A percentile compares a stretch with the other conserved stretches of the same genome.
phyloP scores from a whole-genome alignment of 208 protist genomes.

The Naegleria gruberi region DNA sequence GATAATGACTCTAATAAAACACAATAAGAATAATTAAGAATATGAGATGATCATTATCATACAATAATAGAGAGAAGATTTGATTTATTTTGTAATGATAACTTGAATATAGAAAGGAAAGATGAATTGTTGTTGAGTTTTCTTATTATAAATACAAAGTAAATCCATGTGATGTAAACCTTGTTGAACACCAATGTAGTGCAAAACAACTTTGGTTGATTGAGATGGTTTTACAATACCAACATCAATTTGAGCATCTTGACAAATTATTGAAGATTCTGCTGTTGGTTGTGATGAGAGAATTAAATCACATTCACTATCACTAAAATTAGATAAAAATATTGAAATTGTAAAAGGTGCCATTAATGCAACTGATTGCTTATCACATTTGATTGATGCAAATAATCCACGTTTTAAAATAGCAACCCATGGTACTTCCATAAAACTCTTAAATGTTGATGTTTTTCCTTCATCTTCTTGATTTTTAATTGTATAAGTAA shows the following conservation, averaged over 20 bases:
- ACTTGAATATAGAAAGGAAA: background rate
- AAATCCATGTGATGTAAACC: background rate
- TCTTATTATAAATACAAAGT: slow-evolving; percentile 11
- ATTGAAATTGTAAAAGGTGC: background rate
- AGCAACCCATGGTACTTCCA: background rate
- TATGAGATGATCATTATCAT: too few species aligned
- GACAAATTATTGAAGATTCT: background rate
- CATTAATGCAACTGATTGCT: background rate
- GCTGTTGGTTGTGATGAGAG: background rate
- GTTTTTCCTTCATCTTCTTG: background rate
- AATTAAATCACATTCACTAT: background rate
- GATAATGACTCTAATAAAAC: too few species aligned
- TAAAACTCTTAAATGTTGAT: background rate
- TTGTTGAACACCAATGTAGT: background rate
- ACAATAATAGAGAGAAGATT: too few species aligned
- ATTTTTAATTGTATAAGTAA: background rate
- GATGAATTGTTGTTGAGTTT: background rate
- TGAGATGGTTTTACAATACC: background rate
- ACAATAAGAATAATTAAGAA: too few species aligned
- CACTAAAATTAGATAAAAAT: background rate
- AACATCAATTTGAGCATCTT: background rate
- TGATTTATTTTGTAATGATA: background rate
- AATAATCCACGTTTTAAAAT: background rate
- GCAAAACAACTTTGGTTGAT: background rate
- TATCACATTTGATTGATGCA: background rate